phyloP scores from a whole-genome alignment of 306 rosid genomes.

The Lithocarpus polystachyus region DNA sequence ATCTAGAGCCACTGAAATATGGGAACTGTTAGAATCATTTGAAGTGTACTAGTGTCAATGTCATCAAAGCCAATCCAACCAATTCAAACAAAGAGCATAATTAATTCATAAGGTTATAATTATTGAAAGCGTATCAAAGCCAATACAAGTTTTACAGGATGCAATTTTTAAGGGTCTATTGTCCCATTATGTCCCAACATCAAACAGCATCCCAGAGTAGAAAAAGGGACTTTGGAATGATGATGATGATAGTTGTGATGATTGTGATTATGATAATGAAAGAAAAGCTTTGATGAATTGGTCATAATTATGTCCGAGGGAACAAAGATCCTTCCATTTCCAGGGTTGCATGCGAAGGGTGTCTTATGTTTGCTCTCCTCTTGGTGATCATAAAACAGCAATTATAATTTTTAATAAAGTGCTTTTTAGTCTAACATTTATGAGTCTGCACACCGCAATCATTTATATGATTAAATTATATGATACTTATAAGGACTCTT shows the following conservation, averaged over 20 bases:
- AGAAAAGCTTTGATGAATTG: slow-evolving; percentile 44
- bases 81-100: too few relatives aligned
- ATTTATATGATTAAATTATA: slow-evolving; percentile 5
- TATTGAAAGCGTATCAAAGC: neutral
- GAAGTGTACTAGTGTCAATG: too few relatives aligned
- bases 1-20: too few relatives aligned
- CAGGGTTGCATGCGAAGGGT: slow-evolving; percentile 52
- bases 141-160: neutral
- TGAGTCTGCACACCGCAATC: slow-evolving; percentile 2
- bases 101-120: neutral
- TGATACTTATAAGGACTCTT: neutral
- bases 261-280: slow-evolving; percentile 30
- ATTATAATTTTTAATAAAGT: slow-evolving; percentile 24
- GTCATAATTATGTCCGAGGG: slow-evolving; percentile 55
- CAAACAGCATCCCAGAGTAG: slow-evolving; percentile 52
- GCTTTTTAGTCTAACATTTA: neutral
- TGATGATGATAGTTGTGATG: slow-evolving; percentile 40
- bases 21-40: too few relatives aligned
- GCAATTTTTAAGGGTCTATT: slow-evolving; percentile 42
- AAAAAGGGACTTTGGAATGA: slow-evolving; percentile 39
- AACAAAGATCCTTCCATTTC: slow-evolving; percentile 53
- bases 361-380: slow-evolving; percentile 14
- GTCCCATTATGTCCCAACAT: slow-evolving; percentile 52
- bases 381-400: slow-evolving; percentile 25
- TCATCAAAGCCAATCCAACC: too few relatives aligned